Base-by-base conservation (phyloP, 805 yeast species). In the Sugiyamaella marilandica region DNA sequence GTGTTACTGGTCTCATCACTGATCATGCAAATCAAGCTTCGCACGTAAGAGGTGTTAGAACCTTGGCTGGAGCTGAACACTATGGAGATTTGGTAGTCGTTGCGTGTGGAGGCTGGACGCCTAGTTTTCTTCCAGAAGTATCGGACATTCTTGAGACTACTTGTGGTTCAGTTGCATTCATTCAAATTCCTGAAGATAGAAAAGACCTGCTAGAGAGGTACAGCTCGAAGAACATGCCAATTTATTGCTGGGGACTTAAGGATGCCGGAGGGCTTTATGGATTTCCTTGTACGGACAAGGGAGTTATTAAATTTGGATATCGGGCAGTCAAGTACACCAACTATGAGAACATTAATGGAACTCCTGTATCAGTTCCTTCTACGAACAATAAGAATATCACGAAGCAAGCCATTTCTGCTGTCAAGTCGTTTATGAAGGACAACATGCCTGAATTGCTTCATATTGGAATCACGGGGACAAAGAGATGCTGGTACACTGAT, bases 71-170 rank as follows among this genome's bases (percentile, higher is more conserved):
- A 2, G 16, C 14, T 10, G 21, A 13, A n/a, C 51, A 51, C 31
- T 10, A 10, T 36, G 50, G 52, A 10, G 45, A 36, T 4, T 33
- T 51, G 9, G 50, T 46, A 11, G 50, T 51, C 26, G 51, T 51
- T 21, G 18, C 54, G n/a, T 50, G 44, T 9, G 54, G 54, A 14
- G 50, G 50, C 11, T 51, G 54, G 54, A 26, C 50, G 2, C 32
- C 54, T 13, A 32, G 44, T 16, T 29, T 51, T 18, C 45, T 51
- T 5, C 26, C 43, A 11, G 50, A 51, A 16, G 19, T 46, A 16
- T 41, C 32, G 7, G 54, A 43, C 9, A 45, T 51, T 24, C 47
- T 19, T 19, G 54, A 51, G 26, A 49, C 54, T 5, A 16, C 54
- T 5, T 35, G 50, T 10, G 54, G 54, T 11, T 44, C 34, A 14